These are phyloP conservation scores for Suillus alpinus DNA, from an alignment of 768 basidiomycete genomes.

Conservation along the genomic window DNA sequence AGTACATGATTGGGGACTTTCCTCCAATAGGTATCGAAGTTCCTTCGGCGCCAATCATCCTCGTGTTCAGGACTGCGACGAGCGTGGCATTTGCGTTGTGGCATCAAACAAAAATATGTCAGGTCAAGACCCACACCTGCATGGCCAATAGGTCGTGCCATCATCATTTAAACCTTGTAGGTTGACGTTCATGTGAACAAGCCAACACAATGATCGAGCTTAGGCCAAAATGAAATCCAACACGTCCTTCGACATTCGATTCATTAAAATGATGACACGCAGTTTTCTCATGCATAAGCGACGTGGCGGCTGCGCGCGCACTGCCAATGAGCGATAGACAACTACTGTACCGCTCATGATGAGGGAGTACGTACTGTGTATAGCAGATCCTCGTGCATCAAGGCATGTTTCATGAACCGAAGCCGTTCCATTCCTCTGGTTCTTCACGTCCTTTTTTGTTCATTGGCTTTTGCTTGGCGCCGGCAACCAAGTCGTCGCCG, in stretches of 20 bases:
- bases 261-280: neutral
- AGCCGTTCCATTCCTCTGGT: constrained; percentile 41
- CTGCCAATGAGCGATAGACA: neutral
- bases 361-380: neutral
- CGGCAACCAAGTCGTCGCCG: constrained; percentile 46
- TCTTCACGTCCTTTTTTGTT: constrained; percentile 21
- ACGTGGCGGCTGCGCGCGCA: neutral
- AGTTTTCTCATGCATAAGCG: neutral
- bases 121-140: neutral
- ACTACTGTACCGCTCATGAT: neutral
- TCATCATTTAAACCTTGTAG: neutral
- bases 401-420: constrained; percentile 19
- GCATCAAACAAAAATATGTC: neutral
- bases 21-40: neutral
- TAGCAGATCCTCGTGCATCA: neutral
- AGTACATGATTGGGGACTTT: neutral
- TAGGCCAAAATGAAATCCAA: neutral
- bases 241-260: neutral
- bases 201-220: neutral
- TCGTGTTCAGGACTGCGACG: neutral
- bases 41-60: constrained; percentile 4
- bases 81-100: neutral
- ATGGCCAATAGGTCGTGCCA: neutral
- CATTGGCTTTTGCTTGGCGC: constrained; percentile 36
- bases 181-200: neutral